Percentiles rank a stretch among this genome's conserved stretches.
These are phyloP conservation scores for Alternaria ethzedia DNA, from an alignment of 2,329 filamentous ascomycete species.

Conservation along the genomic window DNA sequence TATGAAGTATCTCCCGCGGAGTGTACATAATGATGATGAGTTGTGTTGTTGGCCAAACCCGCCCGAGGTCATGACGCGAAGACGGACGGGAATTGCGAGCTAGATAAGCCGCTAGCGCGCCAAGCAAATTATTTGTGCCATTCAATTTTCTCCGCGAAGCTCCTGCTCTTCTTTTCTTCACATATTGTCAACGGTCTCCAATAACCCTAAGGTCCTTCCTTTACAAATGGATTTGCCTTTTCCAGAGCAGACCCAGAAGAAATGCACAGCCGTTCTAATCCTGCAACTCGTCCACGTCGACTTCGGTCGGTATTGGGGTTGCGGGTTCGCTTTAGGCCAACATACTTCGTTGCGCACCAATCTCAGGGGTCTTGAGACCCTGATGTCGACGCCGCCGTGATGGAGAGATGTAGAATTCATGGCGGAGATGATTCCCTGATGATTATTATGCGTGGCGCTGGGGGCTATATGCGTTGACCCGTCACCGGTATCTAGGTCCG, in stretches of 20 bases:
- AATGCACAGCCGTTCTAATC: constrained; percentile 50
- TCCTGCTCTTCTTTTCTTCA: constrained; percentile 26
- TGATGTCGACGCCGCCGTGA: not conserved
- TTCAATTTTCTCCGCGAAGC: constrained; percentile 9
- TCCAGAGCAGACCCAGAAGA: constrained; percentile 44
- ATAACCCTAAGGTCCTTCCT: constrained; percentile 36
- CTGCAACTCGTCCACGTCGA: constrained; percentile 45
- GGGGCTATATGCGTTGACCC: constrained; percentile 13
- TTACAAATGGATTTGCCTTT: constrained; percentile 35
- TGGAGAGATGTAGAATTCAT: not conserved
- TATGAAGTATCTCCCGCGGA: not conserved
- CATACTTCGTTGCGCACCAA: constrained; percentile 22
- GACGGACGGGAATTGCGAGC: not conserved
- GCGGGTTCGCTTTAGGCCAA: constrained; percentile 51
- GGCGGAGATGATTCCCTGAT: not conserved
- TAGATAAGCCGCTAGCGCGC: constrained; percentile 6
- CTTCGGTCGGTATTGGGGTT: constrained; percentile 44
- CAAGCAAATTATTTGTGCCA: not conserved
- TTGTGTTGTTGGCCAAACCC: not conserved
- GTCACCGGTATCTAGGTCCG: constrained; percentile 3
- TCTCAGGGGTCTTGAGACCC: not conserved
- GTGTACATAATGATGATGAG: not conserved
- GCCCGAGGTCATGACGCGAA: not conserved
- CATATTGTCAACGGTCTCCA: constrained; percentile 41
- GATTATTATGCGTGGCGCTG: not conserved